These are phyloP conservation scores for Madurella fahalii DNA, from an alignment of 2,329 filamentous ascomycete species.

Conservation along the genomic window DNA sequence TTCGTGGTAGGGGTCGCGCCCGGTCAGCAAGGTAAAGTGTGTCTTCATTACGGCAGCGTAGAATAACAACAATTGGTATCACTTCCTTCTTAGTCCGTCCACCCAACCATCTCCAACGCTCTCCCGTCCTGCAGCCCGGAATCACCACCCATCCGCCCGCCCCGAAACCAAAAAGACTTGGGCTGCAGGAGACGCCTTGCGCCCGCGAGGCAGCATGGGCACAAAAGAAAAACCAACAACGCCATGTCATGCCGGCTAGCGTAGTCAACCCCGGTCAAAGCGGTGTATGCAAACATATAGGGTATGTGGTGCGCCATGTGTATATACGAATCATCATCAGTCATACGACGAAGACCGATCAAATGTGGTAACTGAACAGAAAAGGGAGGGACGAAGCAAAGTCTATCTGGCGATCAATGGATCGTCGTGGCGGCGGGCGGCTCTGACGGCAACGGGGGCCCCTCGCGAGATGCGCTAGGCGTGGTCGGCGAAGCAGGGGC, in stretches of 20 bases:
- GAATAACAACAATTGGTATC: not conserved
- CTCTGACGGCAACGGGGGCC: slow-evolving; percentile 28
- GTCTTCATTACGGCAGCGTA: not conserved
- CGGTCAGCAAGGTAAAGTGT: too few species aligned
- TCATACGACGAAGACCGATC: slow-evolving; percentile 7
- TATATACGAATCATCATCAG: slow-evolving; percentile 9
- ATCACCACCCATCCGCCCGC: not conserved
- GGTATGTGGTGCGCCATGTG: slow-evolving; percentile 8
- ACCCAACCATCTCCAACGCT: not conserved
- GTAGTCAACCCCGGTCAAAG: not conserved
- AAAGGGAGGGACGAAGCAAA: not conserved
- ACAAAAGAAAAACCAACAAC: slow-evolving; percentile 10
- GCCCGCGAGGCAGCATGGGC: not conserved
- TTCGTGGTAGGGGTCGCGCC: too few species aligned
- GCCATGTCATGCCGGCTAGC: slow-evolving; percentile 14
- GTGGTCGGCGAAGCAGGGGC: slow-evolving; percentile 47
- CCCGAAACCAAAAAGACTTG: not conserved
- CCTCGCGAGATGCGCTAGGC: slow-evolving; percentile 30
- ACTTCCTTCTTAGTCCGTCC: not conserved
- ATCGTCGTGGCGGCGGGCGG: slow-evolving; percentile 19
- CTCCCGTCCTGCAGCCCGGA: not conserved
- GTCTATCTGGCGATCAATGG: not conserved
- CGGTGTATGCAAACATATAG: not conserved
- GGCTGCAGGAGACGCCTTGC: not conserved
- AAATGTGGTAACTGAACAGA: slow-evolving; percentile 9